These are phyloP conservation scores for Oryza punctata DNA, from an alignment of 176 grass and related monocot genomes.

Conservation along the genomic window DNA sequence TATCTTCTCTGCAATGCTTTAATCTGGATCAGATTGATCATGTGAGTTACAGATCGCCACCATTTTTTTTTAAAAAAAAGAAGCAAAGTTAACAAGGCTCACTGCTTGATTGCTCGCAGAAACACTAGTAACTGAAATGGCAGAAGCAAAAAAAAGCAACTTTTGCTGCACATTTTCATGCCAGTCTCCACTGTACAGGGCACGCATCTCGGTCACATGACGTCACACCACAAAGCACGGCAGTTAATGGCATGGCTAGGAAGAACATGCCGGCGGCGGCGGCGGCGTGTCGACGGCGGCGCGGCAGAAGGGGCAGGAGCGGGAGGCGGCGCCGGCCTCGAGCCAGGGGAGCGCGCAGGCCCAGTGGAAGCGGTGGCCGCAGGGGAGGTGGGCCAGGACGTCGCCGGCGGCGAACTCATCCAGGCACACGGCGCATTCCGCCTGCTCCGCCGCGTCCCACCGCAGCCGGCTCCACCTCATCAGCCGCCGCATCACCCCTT, in stretches of 20 bases:
- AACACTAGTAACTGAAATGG: not conserved
- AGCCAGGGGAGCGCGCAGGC: slow-evolving; percentile 83
- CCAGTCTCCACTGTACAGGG: not conserved
- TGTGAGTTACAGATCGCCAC: not conserved
- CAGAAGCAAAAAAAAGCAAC: not conserved
- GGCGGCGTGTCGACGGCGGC: slow-evolving; percentile 37
- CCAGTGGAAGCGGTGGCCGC: slow-evolving; percentile 93
- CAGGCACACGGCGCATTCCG: slow-evolving; percentile 87
- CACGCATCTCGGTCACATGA: not conserved
- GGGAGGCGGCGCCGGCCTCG: slow-evolving; percentile 46
- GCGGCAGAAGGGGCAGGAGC: slow-evolving; percentile 83
- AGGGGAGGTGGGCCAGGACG: slow-evolving; percentile 73
- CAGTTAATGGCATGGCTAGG: not conserved
- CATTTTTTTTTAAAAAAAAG: too few species aligned
- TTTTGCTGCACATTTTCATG: not conserved
- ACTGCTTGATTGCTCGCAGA: not conserved
- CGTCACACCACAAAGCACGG: not conserved
- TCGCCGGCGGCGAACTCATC: slow-evolving; percentile 82
- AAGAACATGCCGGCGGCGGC: not conserved
- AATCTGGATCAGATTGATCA: not conserved
- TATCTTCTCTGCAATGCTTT: not conserved
- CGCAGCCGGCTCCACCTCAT: slow-evolving; percentile 81
- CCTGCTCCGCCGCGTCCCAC: slow-evolving; percentile 65
- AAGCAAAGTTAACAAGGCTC: not conserved
- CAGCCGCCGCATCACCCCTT: slow-evolving; percentile 56